These are phyloP conservation scores for Sporothrix variecibatus DNA, from an alignment of 2,329 filamentous ascomycete genomes.

Conservation along the genomic window DNA sequence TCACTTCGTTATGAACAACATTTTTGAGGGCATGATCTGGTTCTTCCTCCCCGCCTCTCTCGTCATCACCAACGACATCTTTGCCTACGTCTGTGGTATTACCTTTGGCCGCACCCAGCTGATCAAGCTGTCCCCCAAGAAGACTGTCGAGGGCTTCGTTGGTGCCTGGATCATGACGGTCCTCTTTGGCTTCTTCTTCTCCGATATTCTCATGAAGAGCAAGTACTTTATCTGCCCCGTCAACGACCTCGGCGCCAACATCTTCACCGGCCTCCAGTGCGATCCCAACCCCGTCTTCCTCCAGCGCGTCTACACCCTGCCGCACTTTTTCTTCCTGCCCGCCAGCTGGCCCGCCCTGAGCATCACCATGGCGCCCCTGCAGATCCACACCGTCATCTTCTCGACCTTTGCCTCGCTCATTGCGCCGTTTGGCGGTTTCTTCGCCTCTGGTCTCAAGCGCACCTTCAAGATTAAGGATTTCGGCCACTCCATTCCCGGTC, in stretches of 20 bases:
- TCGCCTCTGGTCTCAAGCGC: constrained; percentile 94
- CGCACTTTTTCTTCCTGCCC: constrained; percentile 71
- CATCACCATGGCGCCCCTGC: constrained; percentile 81
- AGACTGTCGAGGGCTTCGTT: constrained; percentile 97
- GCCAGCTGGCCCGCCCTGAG: constrained; percentile 56
- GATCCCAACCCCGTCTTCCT: constrained; percentile 90
- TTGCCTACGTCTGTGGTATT: constrained; percentile 96
- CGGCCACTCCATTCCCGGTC: constrained; percentile 94
- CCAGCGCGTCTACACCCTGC: constrained; percentile 71
- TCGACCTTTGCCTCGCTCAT: constrained; percentile 95
- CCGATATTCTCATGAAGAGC: constrained; percentile 82
- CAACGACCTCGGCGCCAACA: constrained; percentile 90
- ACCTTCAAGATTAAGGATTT: constrained; percentile 99
- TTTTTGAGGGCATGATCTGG: constrained; percentile 99
- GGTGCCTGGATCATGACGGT: constrained; percentile 96
- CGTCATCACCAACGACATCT: constrained; percentile 98
- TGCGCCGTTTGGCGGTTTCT: constrained; percentile 97
- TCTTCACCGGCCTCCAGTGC: constrained; percentile 88
- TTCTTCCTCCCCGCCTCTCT: constrained; percentile 94
- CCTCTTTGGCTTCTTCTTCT: constrained; percentile 78
- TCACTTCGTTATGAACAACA: constrained; percentile 99
- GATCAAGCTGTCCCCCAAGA: constrained; percentile 97
- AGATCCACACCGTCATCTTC: constrained; percentile 87
- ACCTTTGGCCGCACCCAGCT: constrained; percentile 94
- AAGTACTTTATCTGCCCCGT: constrained; percentile 99